phyloP scores from a whole-genome alignment of 2,329 filamentous ascomycete genomes.

The Didymella pinodella region DNA sequence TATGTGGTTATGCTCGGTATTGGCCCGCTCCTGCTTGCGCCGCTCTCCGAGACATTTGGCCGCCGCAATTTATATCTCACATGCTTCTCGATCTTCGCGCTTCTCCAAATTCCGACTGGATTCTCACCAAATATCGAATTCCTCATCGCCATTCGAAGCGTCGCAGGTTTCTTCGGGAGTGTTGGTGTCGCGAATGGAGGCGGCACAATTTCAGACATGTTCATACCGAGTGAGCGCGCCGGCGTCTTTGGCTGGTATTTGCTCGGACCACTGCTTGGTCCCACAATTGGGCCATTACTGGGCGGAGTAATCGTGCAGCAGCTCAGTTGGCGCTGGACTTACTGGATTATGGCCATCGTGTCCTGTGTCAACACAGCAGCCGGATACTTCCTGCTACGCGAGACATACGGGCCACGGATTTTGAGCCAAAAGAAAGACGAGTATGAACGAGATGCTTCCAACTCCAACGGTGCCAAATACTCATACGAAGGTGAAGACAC shows the following conservation, averaged over 20 bases:
- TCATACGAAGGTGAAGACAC: constrained; percentile 55
- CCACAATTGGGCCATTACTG: constrained; percentile 54
- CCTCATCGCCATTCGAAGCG: constrained; percentile 56
- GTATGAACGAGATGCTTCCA: constrained; percentile 41
- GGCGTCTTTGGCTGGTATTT: constrained; percentile 58
- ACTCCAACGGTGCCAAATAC: constrained; percentile 46
- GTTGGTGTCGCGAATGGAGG: constrained; percentile 61
- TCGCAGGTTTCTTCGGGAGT: constrained; percentile 60
- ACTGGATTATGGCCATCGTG: constrained; percentile 57
- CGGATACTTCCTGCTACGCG: constrained; percentile 55
- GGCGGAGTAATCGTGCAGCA: constrained; percentile 56
- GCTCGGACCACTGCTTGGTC: constrained; percentile 55
- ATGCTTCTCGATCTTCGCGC: constrained; percentile 56
- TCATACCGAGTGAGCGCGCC: constrained; percentile 55
- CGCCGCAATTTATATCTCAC: constrained; percentile 55
- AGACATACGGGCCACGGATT: constrained; percentile 56
- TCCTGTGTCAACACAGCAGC: constrained; percentile 51
- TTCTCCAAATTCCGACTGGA: constrained; percentile 59
- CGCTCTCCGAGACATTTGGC: constrained; percentile 58
- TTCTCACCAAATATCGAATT: constrained; percentile 57
- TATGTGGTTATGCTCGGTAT: constrained; percentile 61
- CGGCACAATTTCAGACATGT: constrained; percentile 62
- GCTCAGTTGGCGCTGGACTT: constrained; percentile 58
- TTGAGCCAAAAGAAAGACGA: constrained; percentile 47
- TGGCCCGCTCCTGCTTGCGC: constrained; percentile 57